Percentiles rank a stretch among this genome's conserved stretches.
These are phyloP conservation scores for Actinomortierella wolfii DNA, from an alignment of 371 early-diverging fungal genomes.

Conservation along the genomic window DNA sequence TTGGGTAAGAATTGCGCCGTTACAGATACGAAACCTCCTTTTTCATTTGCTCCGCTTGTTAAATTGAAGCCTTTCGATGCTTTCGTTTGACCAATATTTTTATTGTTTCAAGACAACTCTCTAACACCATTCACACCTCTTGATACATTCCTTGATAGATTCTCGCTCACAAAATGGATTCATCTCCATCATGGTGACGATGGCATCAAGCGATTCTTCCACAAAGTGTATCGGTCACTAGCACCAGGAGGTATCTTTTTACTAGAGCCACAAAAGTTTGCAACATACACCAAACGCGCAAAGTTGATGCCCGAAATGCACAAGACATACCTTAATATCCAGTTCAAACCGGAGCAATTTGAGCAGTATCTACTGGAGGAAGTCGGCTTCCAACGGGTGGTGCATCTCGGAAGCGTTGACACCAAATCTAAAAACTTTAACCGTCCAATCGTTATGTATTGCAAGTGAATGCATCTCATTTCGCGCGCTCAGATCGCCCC, in stretches of 20 bases:
- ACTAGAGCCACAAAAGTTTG: constrained; percentile 74
- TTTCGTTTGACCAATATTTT: no score
- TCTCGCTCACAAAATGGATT: constrained; percentile 80
- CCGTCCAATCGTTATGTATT: constrained; percentile 26
- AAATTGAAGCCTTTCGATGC: no score
- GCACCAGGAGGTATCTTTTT: constrained; percentile 67
- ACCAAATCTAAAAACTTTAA: constrained; percentile 34
- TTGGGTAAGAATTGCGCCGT: constrained; percentile 29
- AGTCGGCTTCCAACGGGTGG: constrained; percentile 46
- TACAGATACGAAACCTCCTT: background rate
- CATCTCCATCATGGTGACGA: constrained; percentile 80
- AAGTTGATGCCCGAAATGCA: constrained; percentile 47
- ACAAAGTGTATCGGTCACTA: constrained; percentile 60
- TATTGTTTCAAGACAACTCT: no score
- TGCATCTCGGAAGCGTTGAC: constrained; percentile 25
- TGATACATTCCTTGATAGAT: constrained; percentile 8
- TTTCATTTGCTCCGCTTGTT: no score
- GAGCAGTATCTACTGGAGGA: constrained; percentile 33
- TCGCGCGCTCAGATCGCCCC: no score
- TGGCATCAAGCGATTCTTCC: constrained; percentile 74
- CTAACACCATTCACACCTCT: background rate
- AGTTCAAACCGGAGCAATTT: constrained; percentile 50
- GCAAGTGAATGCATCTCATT: no score
- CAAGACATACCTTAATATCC: constrained; percentile 34
- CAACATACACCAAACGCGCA: constrained; percentile 57